Percentiles rank a stretch among this genome's conserved stretches.
Evolutionary conservation across 495 filamentous ascomycete species (phyloP).

Genomic region (Lasiosphaeria hispida): DNA sequence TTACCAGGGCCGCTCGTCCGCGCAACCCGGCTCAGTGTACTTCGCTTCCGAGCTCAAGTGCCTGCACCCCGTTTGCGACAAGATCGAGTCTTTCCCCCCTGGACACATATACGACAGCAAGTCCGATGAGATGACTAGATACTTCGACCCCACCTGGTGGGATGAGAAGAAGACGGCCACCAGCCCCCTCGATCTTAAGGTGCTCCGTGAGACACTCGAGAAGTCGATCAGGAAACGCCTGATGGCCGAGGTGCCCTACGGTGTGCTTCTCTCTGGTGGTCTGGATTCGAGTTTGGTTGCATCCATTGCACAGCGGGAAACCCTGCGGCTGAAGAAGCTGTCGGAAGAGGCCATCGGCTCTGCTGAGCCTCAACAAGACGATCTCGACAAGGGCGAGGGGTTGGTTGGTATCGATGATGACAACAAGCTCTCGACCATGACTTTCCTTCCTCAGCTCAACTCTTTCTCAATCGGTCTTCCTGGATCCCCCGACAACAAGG

Average conservation of each 20-base stretch:
- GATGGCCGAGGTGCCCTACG: slow-evolving; percentile 98
- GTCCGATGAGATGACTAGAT: slow-evolving; percentile 74
- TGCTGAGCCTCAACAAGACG: slow-evolving; percentile 39
- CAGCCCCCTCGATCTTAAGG: slow-evolving; percentile 75
- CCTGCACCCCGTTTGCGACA: slow-evolving; percentile 89
- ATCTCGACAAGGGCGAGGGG: slow-evolving; percentile 56
- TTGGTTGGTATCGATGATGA: slow-evolving; percentile 93
- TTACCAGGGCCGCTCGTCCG: slow-evolving; percentile 86
- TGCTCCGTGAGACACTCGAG: slow-evolving; percentile 77
- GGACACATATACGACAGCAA: slow-evolving; percentile 94
- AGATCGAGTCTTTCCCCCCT: slow-evolving; percentile 89
- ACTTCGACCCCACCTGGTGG: slow-evolving; percentile 93
- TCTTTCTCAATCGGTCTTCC: slow-evolving; percentile 97
- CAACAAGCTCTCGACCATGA: slow-evolving; percentile 84
- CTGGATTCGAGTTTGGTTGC: slow-evolving; percentile 94
- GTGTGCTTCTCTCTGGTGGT: slow-evolving; percentile 91
- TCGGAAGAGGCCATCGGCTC: slow-evolving; percentile 46
- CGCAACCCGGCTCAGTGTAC: slow-evolving; percentile 80
- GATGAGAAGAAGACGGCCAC: slow-evolving; percentile 74
- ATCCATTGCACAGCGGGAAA: slow-evolving; percentile 92
- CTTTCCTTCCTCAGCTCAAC: slow-evolving; percentile 88
- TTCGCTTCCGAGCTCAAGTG: slow-evolving; percentile 97
- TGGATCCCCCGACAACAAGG: slow-evolving; percentile 83
- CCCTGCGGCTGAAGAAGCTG: slow-evolving; percentile 65
- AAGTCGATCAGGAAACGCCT: slow-evolving; percentile 90